phyloP scores from a whole-genome alignment of 768 basidiomycete genomes.

The Mycena venus region DNA sequence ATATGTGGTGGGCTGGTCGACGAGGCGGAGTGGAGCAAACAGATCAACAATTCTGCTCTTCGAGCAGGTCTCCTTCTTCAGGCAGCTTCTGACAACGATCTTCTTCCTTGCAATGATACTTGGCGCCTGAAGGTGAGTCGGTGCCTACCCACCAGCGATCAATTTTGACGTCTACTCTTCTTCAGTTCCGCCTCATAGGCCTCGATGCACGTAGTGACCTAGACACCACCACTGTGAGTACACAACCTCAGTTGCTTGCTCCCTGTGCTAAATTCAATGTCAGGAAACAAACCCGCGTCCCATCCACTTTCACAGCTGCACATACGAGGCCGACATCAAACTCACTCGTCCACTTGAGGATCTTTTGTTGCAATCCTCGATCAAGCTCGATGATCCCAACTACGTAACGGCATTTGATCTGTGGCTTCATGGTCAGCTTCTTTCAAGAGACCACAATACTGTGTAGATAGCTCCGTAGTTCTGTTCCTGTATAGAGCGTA shows the following conservation, averaged over 20 bases:
- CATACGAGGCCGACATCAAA: neutral
- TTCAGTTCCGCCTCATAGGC: neutral
- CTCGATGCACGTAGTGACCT: no score
- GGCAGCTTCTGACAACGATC: neutral
- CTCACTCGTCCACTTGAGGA: neutral
- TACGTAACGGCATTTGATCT: neutral
- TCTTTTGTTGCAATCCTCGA: neutral
- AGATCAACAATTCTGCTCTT: neutral
- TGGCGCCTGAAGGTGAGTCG: neutral
- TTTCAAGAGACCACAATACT: neutral
- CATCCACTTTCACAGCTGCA: slow-evolving; percentile 10
- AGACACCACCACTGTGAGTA: neutral
- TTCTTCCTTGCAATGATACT: neutral
- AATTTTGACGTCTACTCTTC: neutral
- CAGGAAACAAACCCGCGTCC: neutral
- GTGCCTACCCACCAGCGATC: neutral
- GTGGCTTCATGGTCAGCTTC: slow-evolving; percentile 11
- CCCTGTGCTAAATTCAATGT: neutral
- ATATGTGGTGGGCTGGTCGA: neutral
- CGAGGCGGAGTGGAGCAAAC: neutral
- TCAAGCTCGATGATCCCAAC: neutral
- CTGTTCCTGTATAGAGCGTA: no score
- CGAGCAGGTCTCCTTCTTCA: neutral
- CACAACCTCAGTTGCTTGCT: neutral
- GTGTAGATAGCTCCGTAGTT: no score